phyloP scores from a whole-genome alignment of 2,329 filamentous ascomycete species.

The Penicillium sp. region DNA sequence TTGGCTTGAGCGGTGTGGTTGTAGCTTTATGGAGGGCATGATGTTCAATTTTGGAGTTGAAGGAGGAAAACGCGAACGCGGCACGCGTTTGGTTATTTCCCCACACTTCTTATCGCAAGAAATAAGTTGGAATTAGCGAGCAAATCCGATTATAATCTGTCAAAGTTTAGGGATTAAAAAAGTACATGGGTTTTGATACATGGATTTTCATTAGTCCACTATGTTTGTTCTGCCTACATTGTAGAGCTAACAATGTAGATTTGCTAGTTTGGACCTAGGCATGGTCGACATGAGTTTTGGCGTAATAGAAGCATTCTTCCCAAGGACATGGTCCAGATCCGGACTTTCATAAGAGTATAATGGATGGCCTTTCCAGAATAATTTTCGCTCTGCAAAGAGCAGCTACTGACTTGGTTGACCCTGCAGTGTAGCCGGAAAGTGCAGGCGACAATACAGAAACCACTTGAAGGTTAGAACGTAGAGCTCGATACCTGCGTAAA shows the following conservation, averaged over 20 bases:
- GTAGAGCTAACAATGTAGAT: background rate
- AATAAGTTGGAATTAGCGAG: background rate
- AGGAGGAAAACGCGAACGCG: constrained; percentile 15
- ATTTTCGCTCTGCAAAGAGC: background rate
- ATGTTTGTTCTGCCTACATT: background rate
- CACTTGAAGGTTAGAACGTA: background rate
- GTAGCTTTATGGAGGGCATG: constrained; percentile 45
- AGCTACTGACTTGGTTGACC: background rate
- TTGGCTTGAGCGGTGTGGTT: constrained; percentile 24
- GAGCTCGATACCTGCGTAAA: background rate
- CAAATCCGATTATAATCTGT: background rate
- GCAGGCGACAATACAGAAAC: background rate
- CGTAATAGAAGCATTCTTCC: background rate
- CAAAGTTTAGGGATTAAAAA: background rate
- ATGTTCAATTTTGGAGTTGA: background rate
- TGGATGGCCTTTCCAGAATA: background rate
- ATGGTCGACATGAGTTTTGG: background rate
- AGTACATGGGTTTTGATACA: background rate
- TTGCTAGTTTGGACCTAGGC: background rate
- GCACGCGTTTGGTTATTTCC: constrained; percentile 15
- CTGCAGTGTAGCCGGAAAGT: background rate
- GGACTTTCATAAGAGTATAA: background rate
- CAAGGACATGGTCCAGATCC: too few relatives aligned
- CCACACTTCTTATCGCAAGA: constrained; percentile 11
- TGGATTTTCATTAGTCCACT: background rate